A percentile compares a stretch with the other conserved stretches of the same genome.
These are phyloP conservation scores for Backusella parvicylindrica DNA, from an alignment of 192 early-diverging fungal species.

Conservation along the genomic window DNA sequence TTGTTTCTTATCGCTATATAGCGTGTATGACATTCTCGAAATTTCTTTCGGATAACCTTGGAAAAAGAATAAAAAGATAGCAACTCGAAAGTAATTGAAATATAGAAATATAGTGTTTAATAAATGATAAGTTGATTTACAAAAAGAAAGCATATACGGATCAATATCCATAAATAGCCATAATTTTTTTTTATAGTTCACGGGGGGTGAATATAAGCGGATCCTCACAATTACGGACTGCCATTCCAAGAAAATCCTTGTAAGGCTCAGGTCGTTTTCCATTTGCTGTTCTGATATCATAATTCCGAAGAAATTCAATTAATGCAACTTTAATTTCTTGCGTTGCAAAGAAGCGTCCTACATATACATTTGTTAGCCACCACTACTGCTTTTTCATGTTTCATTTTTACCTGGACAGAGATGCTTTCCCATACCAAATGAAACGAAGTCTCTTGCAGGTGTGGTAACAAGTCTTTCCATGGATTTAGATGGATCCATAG, in stretches of 20 bases:
- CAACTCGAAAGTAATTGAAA: not conserved
- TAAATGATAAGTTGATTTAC: not conserved
- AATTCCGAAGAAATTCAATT: conserved; percentile 8
- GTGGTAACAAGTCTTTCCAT: not conserved
- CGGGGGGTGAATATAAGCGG: conserved; percentile 6
- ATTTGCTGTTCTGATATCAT: conserved; percentile 9
- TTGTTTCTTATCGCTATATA: too few relatives aligned
- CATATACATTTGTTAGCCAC: not conserved
- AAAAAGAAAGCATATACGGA: not conserved
- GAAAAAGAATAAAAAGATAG: too few relatives aligned
- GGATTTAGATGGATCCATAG: not conserved
- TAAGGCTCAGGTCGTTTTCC: conserved; percentile 6
- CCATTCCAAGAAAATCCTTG: not conserved
- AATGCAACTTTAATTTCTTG: conserved; percentile 27
- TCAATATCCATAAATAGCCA: not conserved
- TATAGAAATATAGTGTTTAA: not conserved
- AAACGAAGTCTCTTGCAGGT: conserved; percentile 5
- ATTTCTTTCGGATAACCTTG: too few relatives aligned
- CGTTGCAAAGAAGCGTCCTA: conserved; percentile 23
- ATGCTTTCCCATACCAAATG: conserved; percentile 13
- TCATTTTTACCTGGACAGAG: conserved; percentile 11
- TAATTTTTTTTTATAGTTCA: not conserved
- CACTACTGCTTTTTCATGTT: not conserved
- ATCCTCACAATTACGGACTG: not conserved
- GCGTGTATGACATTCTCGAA: too few relatives aligned